These are phyloP conservation scores for Colletotrichum abscissum DNA, from an alignment of 2,329 filamentous ascomycete genomes.

Conservation along the genomic window DNA sequence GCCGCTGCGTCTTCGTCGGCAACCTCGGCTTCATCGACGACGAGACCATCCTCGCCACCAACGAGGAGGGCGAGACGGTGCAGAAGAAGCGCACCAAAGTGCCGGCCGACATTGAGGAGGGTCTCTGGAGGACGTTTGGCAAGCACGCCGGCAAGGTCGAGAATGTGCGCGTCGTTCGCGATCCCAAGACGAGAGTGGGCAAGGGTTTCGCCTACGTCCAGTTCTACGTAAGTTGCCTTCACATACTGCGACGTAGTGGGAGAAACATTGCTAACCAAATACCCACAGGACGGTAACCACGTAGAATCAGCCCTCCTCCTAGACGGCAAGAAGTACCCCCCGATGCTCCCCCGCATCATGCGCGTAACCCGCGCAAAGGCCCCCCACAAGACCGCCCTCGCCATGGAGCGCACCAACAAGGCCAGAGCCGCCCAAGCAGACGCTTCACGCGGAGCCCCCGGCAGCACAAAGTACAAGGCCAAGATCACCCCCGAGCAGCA, in stretches of 20 bases:
- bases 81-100: constrained; percentile 80
- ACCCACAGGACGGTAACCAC: constrained; percentile 76
- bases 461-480: constrained; percentile 69
- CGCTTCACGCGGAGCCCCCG: constrained; percentile 36
- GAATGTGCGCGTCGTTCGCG: constrained; percentile 91
- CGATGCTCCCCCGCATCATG: constrained; percentile 88
- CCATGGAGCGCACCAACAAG: constrained; percentile 61
- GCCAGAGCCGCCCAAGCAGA: constrained; percentile 42
- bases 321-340: constrained; percentile 92
- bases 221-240: constrained; percentile 71
- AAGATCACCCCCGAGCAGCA: constrained; percentile 78
- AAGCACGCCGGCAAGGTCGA: constrained; percentile 84
- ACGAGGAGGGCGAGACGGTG: constrained; percentile 72
- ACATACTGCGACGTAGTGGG: background rate
- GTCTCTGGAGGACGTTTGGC: constrained; percentile 84
- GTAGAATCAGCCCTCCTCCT: constrained; percentile 92
- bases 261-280: constrained; percentile 27
- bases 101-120: constrained; percentile 91
- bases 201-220: constrained; percentile 99
- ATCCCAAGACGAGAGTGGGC: constrained; percentile 89
- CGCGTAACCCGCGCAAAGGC: constrained; percentile 90
- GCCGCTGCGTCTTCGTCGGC: constrained; percentile 94
- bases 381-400: constrained; percentile 67
- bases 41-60: constrained; percentile 76
- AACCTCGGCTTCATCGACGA: constrained; percentile 97